phyloP scores from a whole-genome alignment of 2,329 filamentous ascomycete species.

The Aspergillus tanneri region DNA sequence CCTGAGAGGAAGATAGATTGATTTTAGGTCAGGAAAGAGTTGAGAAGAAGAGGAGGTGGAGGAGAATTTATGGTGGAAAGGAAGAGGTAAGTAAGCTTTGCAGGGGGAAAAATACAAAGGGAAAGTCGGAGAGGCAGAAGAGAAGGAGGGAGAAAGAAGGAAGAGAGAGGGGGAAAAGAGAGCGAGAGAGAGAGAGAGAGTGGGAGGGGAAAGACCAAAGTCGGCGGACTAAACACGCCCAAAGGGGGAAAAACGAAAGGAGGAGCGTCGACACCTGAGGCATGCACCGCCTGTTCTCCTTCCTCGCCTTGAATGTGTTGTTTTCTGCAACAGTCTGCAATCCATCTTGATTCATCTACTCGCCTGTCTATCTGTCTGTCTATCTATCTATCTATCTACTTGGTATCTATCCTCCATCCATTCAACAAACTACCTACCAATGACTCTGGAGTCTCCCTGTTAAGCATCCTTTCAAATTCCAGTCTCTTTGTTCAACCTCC shows the following conservation, averaged over 20 bases:
- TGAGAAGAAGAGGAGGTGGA: conserved; percentile 12
- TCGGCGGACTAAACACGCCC: not conserved
- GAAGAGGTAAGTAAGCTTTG: not conserved
- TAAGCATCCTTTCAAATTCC: too few relatives aligned
- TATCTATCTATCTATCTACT: not conserved
- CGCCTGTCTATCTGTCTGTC: not conserved
- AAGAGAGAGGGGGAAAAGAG: conserved; percentile 15
- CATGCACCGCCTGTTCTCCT: not conserved
- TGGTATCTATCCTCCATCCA: not conserved
- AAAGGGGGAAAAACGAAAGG: conserved; percentile 12
- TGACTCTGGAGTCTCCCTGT: too few relatives aligned
- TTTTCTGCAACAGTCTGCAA: too few relatives aligned
- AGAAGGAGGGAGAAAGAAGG: conserved; percentile 8
- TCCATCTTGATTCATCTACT: too few relatives aligned
- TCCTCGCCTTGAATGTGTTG: not conserved
- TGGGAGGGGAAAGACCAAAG: conserved; percentile 22
- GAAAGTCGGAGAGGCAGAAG: conserved; percentile 16
- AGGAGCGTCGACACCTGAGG: conserved; percentile 4
- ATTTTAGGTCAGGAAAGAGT: conserved; percentile 7
- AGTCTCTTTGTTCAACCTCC: too few relatives aligned
- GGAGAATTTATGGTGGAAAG: conserved; percentile 4
- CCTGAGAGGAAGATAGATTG: conserved; percentile 21
- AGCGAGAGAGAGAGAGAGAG: conserved; percentile 16
- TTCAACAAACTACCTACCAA: too few relatives aligned
- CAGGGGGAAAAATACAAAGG: conserved; percentile 3